A percentile compares a stretch with the other conserved stretches of the same genome.
Conservation (phyloP, 2,329 filamentous ascomycete genomes). For the Penicillium sp. region DNA sequence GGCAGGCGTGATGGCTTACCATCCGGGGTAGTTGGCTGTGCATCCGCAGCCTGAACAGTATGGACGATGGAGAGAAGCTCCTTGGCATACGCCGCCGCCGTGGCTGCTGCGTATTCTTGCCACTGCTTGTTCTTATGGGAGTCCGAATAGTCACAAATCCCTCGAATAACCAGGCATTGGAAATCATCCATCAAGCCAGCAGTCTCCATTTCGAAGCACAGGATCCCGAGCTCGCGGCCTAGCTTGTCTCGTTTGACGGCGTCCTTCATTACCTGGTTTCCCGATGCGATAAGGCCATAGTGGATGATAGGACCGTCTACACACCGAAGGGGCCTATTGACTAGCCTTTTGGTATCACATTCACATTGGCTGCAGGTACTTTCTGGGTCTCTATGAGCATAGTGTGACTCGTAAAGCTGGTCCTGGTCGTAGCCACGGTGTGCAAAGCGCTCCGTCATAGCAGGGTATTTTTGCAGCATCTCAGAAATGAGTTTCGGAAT, state of each 20-base stretch:
- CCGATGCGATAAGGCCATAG: conserved; percentile 21
- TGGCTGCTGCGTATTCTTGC: neutral
- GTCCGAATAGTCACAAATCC: conserved; percentile 18
- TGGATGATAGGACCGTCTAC: neutral
- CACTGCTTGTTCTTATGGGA: conserved; percentile 13
- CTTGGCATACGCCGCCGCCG: conserved; percentile 11
- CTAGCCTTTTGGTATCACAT: neutral
- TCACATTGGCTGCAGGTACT: neutral
- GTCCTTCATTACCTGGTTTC: conserved; percentile 14
- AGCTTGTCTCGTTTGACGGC: neutral
- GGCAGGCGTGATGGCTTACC: too few relatives aligned
- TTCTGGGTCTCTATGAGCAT: neutral
- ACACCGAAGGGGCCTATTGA: neutral
- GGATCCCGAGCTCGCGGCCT: neutral
- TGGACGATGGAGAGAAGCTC: neutral
- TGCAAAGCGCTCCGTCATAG: neutral
- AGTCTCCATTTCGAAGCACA: neutral
- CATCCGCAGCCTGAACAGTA: too few relatives aligned
- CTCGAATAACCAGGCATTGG: conserved; percentile 16
- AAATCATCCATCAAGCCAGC: neutral
- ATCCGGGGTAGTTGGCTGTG: too few relatives aligned
- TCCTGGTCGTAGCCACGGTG: neutral
- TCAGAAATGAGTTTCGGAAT: neutral
- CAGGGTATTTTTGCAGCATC: neutral
- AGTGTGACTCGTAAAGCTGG: neutral